Conservation (phyloP, 768 basidiomycete genomes). For the Termitomyces sp. region DNA sequence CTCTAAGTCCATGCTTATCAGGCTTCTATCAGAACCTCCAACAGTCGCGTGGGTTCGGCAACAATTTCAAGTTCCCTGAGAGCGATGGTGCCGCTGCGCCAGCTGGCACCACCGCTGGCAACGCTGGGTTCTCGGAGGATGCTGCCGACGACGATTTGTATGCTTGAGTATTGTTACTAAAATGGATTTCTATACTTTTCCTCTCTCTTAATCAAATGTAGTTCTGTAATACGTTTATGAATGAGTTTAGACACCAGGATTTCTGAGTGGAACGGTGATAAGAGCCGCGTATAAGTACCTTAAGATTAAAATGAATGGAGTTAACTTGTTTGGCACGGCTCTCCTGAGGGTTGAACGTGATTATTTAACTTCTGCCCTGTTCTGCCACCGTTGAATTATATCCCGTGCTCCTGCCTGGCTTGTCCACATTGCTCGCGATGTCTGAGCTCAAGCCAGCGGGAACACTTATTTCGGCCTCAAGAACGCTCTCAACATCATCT, state of each 20-base stretch:
- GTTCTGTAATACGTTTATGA: slow-evolving; percentile 1
- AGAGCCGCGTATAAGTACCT: slow-evolving; percentile 3
- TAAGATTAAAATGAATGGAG: neutral
- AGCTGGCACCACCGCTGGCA: slow-evolving; percentile 45
- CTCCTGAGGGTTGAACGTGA: neutral
- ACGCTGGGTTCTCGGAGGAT: slow-evolving; percentile 82
- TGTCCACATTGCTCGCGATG: slow-evolving; percentile 7
- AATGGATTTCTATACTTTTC: slow-evolving; percentile 1
- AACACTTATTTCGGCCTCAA: slow-evolving; percentile 35
- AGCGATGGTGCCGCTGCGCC: slow-evolving; percentile 34
- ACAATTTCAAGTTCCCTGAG: slow-evolving; percentile 98
- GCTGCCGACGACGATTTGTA: slow-evolving; percentile 85
- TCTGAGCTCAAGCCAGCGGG: slow-evolving; percentile 11
- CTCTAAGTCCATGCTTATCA: slow-evolving; percentile 4
- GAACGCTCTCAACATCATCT: slow-evolving; percentile 57
- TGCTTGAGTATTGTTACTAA: slow-evolving; percentile 42
- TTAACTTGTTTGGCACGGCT: neutral
- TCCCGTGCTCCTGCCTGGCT: neutral
- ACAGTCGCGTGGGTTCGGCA: slow-evolving; percentile 89
- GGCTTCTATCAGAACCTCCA: slow-evolving; percentile 63
- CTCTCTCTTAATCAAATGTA: slow-evolving; percentile 3
- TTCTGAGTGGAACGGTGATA: neutral
- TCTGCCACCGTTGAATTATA: neutral
- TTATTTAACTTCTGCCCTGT: neutral
- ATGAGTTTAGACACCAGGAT: neutral